Percentiles rank a stretch among this genome's conserved stretches.
phyloP scores from a whole-genome alignment of 768 basidiomycete species.

The Boletus speciosus region DNA sequence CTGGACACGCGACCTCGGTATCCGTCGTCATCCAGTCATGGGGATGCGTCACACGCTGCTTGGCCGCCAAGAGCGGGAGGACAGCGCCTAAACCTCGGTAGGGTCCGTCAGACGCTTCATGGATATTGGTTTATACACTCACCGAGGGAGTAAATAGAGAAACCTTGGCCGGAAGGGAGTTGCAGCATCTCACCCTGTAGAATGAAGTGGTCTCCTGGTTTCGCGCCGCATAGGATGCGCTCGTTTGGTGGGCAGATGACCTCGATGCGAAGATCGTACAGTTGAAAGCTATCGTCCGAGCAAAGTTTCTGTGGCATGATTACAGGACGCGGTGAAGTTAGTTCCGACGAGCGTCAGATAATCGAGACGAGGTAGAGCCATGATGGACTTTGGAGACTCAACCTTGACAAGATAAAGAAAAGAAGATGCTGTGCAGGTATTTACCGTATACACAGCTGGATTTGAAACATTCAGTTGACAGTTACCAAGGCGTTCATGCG shows the following conservation, averaged over 20 bases:
- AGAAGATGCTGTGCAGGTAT: too few relatives aligned
- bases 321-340: not conserved
- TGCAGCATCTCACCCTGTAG: conserved; percentile 62
- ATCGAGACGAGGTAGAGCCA: not conserved
- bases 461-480: too few relatives aligned
- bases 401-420: too few relatives aligned
- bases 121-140: not conserved
- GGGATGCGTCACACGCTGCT: conserved; percentile 51
- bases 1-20: conserved; percentile 61
- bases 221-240: conserved; percentile 62
- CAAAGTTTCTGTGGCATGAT: not conserved
- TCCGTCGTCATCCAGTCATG: conserved; percentile 73
- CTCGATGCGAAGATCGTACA: conserved; percentile 65
- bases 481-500: not conserved
- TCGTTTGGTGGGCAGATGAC: conserved; percentile 55
- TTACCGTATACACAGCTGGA: too few relatives aligned
- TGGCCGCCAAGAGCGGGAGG: conserved; percentile 64
- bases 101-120: not conserved
- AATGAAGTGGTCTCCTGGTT: conserved; percentile 58
- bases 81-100: conserved; percentile 44
- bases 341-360: not conserved
- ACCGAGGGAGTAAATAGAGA: conserved; percentile 70
- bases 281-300: conserved; percentile 46
- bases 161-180: conserved; percentile 59
- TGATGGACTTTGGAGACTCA: too few relatives aligned